Evolutionary conservation across 2,329 filamentous ascomycete genomes (phyloP).

Genomic region (Myotisia sp.): DNA sequence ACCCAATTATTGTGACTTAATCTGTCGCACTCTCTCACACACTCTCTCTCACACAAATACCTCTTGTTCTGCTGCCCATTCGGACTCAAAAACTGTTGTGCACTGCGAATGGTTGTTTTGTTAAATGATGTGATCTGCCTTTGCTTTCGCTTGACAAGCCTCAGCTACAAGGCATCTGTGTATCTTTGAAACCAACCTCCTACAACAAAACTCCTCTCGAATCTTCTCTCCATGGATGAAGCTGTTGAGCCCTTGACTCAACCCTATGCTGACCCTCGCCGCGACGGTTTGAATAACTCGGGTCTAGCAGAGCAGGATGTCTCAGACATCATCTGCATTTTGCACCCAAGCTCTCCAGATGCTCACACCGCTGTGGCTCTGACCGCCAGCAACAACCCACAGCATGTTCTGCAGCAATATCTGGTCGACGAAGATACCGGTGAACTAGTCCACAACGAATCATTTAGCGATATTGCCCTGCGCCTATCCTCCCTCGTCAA

Average conservation of each 20-base stretch:
- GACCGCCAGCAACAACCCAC: conserved; percentile 38
- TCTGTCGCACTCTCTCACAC: no score
- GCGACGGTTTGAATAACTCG: conserved; percentile 65
- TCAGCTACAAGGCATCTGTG: not conserved
- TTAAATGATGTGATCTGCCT: no score
- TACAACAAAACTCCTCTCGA: not conserved
- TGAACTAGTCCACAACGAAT: conserved; percentile 17
- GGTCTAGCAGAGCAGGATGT: conserved; percentile 71
- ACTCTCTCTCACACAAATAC: no score
- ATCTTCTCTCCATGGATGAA: conserved; percentile 12
- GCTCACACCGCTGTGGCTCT: conserved; percentile 57
- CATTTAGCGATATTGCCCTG: conserved; percentile 52
- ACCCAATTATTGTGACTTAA: no score
- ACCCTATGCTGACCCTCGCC: conserved; percentile 64
- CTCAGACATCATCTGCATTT: conserved; percentile 75
- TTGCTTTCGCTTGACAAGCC: no score
- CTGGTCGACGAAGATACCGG: conserved; percentile 29
- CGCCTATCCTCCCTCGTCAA: conserved; percentile 62
- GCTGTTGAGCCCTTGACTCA: conserved; percentile 57
- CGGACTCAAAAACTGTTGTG: no score
- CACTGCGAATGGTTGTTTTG: no score
- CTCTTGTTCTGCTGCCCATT: no score
- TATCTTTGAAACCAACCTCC: not conserved
- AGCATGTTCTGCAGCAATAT: conserved; percentile 46
- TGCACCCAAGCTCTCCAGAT: conserved; percentile 61